Base-by-base conservation (phyloP, 176 grass and related monocot genomes). In the Aechmea fasciata region DNA sequence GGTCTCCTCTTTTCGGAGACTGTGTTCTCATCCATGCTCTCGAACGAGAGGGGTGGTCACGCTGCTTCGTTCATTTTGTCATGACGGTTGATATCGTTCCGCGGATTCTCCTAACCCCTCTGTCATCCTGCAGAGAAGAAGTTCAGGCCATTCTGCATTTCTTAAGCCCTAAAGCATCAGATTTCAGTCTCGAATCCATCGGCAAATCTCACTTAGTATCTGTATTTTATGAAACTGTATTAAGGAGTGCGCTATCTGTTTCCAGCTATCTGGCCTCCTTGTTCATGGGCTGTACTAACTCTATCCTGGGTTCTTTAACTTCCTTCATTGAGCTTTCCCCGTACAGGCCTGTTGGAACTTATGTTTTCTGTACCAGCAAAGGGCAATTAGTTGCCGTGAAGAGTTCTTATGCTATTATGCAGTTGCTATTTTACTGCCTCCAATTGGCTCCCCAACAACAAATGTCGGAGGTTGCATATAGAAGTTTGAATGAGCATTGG, bases 211-310 rank as follows among this genome's bases (percentile, higher is more conserved):
- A 77, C 11, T 48, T 71, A 72, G 82, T 87, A 78, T 61, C 81
- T 63, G 74, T 69, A 23, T 97, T 90, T 26, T 92, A 90, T 65
- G 84, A 75, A 79, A 78, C 71, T 62, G 75, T 92, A 61, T 70
- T 97, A 55, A 90, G 85, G 63, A 92, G 80, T 70, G 57, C 83
- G 1, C 83, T 92, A 71, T 90, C 93, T 24, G 81, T 97, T 79
- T 81, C 89, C 1, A 92, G 87, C 74, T 83, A 97, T 28, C 83
- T 85, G 65, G 89, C 93, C 52, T 97, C 89, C 74, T 84, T 83
- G 29, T 87, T 89, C 53, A 97, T 97, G 93, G 93, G 93, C 48
- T 97, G 93, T 73, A 90, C 86, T 70, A 97, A 83, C 72, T 87
- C 89, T 0, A 83, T 92, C 49, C 59, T 97, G 33, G 86, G 84